Base-by-base conservation (phyloP, 192 early-diverging fungal genomes). In the Umbelopsis sp. region DNA sequence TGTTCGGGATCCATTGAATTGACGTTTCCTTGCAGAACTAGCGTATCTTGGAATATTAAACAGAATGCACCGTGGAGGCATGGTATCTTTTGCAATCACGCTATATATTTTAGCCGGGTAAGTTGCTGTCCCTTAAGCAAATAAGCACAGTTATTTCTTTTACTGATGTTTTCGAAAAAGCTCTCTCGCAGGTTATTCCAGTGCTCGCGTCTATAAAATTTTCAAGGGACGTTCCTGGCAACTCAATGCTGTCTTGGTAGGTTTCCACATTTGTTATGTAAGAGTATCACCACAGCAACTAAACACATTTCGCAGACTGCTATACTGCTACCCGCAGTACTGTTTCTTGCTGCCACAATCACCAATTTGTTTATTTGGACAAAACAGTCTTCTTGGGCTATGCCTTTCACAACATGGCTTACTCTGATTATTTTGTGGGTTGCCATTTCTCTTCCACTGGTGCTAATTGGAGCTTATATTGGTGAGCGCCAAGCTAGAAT, bases 291-390 rank as follows among this genome's bases (percentile, higher is more conserved):
- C 12, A 11, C 25, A 8, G 15, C 3, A 35, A 61, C 18, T 16
- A 27, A 27, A 30, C 49, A 12, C 35, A 5, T 21, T 33, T 20
- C 49, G 50, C 41, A 75, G 76, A 90, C 91, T 0, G 85, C 89
- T 0, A 74, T 79, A 1, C 58, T 88, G 23, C 82, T 89, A 16
- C 90, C 91, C 15, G 81, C 83, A 25, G 70, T 80, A 33, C 44
- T 94, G n/a, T 82, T 93, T 69, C 53, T 67, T 18, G 70, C 90
- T 21, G 83, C 94, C 51, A 81, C 95, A 46, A 52, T 90, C 41
- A 82, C 95, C 52, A 97, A 95, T 80, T 75, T 95, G 72, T 92
- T 98, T 78, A 84, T 96, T 16, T 94, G 96, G 89, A 91, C 85
- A 30, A 82, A 88, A 23, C 78, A 93, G 18, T 97, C 95, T 9